phyloP scores from a whole-genome alignment of 768 basidiomycete genomes.

The Kwoniella dendrophila region DNA sequence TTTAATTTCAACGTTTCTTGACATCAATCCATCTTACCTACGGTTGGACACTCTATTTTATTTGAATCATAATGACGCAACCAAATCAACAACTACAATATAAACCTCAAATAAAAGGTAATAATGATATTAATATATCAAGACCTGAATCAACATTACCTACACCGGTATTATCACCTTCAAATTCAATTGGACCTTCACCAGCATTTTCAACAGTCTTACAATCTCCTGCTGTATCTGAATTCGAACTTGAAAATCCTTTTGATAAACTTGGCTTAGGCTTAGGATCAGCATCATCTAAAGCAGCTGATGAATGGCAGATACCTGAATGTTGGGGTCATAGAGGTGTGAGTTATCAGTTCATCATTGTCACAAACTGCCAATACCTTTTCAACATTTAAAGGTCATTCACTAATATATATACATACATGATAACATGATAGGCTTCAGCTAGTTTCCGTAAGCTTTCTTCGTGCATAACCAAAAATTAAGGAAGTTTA shows the following conservation, averaged over 20 bases:
- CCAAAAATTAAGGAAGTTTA: neutral
- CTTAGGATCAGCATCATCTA: conserved; percentile 2
- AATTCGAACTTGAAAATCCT: conserved; percentile 28
- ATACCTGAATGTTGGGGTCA: conserved; percentile 78
- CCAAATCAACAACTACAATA: no score
- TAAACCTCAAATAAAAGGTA: no score
- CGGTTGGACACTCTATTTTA: no score
- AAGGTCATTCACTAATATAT: conserved; percentile 8
- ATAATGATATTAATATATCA: no score
- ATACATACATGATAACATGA: no score
- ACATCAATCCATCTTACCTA: no score
- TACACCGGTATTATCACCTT: conserved; percentile 27
- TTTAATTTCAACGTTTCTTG: no score
- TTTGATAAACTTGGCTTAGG: conserved; percentile 9
- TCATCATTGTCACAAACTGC: conserved; percentile 9
- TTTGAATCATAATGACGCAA: no score
- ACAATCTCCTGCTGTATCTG: conserved; percentile 37
- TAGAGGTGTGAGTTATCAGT: conserved; percentile 62
- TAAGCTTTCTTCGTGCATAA: conserved; percentile 24
- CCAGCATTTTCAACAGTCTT: conserved; percentile 30
- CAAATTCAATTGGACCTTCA: conserved; percentile 18
- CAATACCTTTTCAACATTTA: neutral
- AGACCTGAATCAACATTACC: conserved; percentile 9
- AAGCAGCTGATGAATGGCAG: conserved; percentile 18
- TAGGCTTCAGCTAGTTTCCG: conserved; percentile 74